A percentile compares a stretch with the other conserved stretches of the same genome.
Conservation (phyloP, 495 filamentous ascomycete genomes). For the Penicillium angulare region DNA sequence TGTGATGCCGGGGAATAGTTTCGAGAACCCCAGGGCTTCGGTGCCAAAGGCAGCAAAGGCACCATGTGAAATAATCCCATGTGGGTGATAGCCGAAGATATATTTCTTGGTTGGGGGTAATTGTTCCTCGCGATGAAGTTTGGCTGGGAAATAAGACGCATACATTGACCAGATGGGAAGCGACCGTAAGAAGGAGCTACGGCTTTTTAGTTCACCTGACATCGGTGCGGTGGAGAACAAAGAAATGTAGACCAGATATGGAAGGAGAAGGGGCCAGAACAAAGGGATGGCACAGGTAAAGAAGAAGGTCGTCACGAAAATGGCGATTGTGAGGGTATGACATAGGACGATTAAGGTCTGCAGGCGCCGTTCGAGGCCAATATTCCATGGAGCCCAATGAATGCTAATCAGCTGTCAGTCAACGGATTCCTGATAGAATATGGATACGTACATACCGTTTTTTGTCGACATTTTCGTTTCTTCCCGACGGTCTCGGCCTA, state of each 20-base stretch:
- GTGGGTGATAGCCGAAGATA: constrained; percentile 96
- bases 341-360: constrained; percentile 84
- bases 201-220: constrained; percentile 69
- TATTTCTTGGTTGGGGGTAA: constrained; percentile 86
- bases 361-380: constrained; percentile 79
- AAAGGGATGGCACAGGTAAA: constrained; percentile 87
- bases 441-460: constrained; percentile 16
- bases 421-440: not conserved
- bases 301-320: constrained; percentile 79
- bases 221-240: constrained; percentile 73
- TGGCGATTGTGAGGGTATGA: constrained; percentile 79
- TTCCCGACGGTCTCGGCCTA: not conserved
- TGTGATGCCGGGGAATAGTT: constrained; percentile 92
- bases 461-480: constrained; percentile 3
- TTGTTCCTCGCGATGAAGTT: constrained; percentile 74
- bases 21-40: constrained; percentile 82
- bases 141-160: constrained; percentile 87
- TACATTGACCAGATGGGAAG: constrained; percentile 84
- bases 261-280: constrained; percentile 87
- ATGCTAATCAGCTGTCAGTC: constrained; percentile 46
- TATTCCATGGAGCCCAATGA: constrained; percentile 82
- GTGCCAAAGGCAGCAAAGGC: constrained; percentile 92
- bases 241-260: constrained; percentile 79
- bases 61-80: constrained; percentile 94
- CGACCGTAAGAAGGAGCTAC: constrained; percentile 70